Conservation (phyloP, 768 basidiomycete species). For the Tricholoma flavovirens region DNA sequence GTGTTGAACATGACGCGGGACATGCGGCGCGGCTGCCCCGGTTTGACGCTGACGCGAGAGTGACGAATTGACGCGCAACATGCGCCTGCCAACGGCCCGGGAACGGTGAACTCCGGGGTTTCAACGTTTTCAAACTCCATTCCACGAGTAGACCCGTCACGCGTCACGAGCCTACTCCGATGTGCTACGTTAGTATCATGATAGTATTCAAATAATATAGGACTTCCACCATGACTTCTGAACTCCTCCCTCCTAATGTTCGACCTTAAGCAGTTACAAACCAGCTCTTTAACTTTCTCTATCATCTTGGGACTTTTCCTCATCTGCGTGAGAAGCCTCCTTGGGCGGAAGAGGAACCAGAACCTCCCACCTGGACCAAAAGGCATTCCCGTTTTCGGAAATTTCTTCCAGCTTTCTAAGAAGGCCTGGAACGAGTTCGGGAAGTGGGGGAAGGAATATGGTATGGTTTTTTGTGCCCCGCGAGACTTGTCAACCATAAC, state of each 20-base stretch:
- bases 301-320: neutral
- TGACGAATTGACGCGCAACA: too few relatives aligned
- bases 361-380: conserved; percentile 15
- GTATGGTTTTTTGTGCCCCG: conserved; percentile 1
- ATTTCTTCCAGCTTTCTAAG: conserved; percentile 13
- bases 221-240: too few relatives aligned
- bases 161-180: too few relatives aligned
- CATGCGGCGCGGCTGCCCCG: too few relatives aligned
- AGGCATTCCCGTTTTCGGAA: conserved; percentile 15
- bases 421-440: conserved; percentile 12
- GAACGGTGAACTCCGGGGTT: too few relatives aligned
- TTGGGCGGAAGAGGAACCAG: neutral
- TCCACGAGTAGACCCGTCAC: too few relatives aligned
- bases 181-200: too few relatives aligned
- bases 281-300: neutral
- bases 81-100: too few relatives aligned
- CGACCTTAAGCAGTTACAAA: neutral
- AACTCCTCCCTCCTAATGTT: neutral
- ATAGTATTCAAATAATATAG: too few relatives aligned
- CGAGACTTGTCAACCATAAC: neutral
- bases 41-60: too few relatives aligned
- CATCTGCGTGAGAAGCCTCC: neutral
- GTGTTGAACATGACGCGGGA: too few relatives aligned
- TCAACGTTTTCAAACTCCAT: too few relatives aligned
- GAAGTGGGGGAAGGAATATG: conserved; percentile 14